Conservation (phyloP, 2,329 filamentous ascomycete species). For the Clarireedia homoeocarpa region DNA sequence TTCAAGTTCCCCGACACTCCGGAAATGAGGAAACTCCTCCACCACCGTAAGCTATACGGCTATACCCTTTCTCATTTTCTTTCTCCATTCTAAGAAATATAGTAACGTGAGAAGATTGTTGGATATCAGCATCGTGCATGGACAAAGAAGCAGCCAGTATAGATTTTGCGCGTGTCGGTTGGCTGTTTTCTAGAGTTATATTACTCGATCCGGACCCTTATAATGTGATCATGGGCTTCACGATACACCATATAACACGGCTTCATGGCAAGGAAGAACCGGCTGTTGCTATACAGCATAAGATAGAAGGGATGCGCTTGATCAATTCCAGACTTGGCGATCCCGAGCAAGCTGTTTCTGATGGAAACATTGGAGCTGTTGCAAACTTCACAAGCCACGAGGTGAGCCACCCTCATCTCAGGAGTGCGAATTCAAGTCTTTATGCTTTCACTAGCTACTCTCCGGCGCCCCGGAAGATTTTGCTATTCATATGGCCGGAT, state of each 20-base stretch:
- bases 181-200: slow-evolving; percentile 1
- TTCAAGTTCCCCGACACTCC: neutral
- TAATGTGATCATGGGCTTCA: neutral
- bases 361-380: slow-evolving; percentile 1
- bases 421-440: neutral
- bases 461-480: neutral
- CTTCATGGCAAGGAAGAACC: neutral
- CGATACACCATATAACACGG: neutral
- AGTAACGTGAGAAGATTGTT: neutral
- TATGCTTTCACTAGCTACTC: neutral
- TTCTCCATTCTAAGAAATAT: neutral
- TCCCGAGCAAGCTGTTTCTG: neutral
- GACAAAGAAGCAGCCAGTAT: neutral
- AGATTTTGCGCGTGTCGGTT: neutral
- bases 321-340: neutral
- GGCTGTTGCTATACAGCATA: neutral
- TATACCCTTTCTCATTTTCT: neutral
- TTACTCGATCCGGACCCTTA: neutral
- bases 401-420: neutral
- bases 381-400: neutral
- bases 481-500: neutral
- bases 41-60: neutral
- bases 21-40: neutral
- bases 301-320: neutral
- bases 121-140: neutral